phyloP scores from a whole-genome alignment of 176 grass and related monocot genomes.

The Bolboschoenus planiculmis region DNA sequence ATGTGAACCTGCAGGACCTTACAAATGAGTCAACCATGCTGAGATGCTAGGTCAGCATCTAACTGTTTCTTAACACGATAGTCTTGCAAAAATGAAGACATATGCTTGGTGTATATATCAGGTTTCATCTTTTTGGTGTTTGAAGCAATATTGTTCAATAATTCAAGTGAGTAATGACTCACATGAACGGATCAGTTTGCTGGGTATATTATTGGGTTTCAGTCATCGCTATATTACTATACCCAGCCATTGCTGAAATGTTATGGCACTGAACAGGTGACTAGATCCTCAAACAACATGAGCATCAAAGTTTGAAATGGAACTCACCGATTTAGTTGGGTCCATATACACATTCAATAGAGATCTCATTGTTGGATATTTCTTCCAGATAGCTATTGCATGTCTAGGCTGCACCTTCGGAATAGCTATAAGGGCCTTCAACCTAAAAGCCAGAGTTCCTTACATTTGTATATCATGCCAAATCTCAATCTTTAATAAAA shows the following conservation, averaged over 20 bases:
- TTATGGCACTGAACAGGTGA: too few relatives aligned
- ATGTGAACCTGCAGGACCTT: not conserved
- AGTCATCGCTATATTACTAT: not conserved
- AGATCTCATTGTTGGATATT: conserved; percentile 74
- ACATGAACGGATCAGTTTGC: too few relatives aligned
- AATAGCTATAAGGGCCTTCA: conserved; percentile 81
- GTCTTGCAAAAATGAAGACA: not conserved
- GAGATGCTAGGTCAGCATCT: not conserved
- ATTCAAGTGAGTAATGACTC: too few relatives aligned
- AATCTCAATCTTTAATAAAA: not conserved
- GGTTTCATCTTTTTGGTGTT: not conserved
- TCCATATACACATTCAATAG: conserved; percentile 87
- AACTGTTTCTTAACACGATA: not conserved
- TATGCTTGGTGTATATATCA: not conserved
- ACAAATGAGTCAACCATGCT: not conserved
- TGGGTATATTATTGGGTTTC: not conserved
- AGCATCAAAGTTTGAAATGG: not conserved
- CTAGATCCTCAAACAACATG: not conserved
- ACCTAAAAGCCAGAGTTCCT: conserved; percentile 32
- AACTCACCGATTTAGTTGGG: conserved; percentile 61
- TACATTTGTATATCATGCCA: not conserved
- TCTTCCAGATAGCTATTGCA: conserved; percentile 67
- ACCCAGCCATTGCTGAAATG: not conserved
- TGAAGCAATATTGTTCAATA: not conserved
- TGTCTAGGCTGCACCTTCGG: conserved; percentile 50